phyloP scores from a whole-genome alignment of 306 rosid genomes.

The Quercus berberidifolia region DNA sequence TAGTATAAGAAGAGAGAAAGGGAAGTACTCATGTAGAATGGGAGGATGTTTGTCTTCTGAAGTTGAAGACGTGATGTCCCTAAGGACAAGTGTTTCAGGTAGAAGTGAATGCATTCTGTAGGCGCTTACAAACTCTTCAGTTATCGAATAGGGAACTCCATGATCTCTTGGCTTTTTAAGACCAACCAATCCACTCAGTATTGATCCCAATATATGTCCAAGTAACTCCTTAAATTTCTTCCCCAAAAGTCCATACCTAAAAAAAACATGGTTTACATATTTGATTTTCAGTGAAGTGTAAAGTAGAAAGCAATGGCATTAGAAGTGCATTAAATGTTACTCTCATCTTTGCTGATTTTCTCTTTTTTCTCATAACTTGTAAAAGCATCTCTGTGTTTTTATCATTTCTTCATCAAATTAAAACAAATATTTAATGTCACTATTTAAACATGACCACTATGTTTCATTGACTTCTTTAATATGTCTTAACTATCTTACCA shows the following conservation, averaged over 20 bases:
- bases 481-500: conserved; percentile 35
- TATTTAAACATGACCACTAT: too few relatives aligned
- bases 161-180: conserved; percentile 58
- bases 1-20: not conserved
- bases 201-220: conserved; percentile 60
- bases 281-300: not conserved
- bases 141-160: conserved; percentile 74
- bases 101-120: conserved; percentile 76
- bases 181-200: conserved; percentile 72
- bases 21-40: conserved; percentile 41
- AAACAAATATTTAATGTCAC: too few relatives aligned
- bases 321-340: not conserved
- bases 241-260: conserved; percentile 77
- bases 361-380: too few relatives aligned
- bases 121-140: conserved; percentile 75
- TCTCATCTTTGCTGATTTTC: too few relatives aligned
- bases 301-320: not conserved
- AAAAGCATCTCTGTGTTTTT: too few relatives aligned
- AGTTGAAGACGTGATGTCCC: conserved; percentile 35
- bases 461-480: too few relatives aligned
- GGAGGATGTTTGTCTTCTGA: conserved; percentile 45
- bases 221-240: conserved; percentile 62
- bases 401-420: not conserved
- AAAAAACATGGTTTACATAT: not conserved
- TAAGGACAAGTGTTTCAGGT: conserved; percentile 53